Base-by-base conservation (phyloP, 164 flowering plant genomes). In the Vitis rupestris region DNA sequence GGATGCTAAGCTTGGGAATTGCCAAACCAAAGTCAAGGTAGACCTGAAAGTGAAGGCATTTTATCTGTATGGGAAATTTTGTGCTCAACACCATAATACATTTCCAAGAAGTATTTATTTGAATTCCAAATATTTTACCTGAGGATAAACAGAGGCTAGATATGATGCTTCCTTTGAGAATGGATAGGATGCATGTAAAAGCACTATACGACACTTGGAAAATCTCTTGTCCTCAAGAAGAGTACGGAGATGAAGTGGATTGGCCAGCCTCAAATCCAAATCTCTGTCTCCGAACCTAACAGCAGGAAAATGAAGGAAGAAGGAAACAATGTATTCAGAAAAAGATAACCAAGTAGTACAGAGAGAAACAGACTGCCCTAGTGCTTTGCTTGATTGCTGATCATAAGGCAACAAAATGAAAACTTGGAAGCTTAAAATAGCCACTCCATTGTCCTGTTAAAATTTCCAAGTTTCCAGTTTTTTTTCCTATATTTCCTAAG, bases 21-120 rank as follows among this genome's bases (percentile, higher is more conserved):
- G 97, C 99, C 82, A 95, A 76, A 8, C 99, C 98, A 79, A 93
- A 91, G 75, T 93, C 97, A 74, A 95, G 92, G 74, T 86, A 91
- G 30, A 95, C 90, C 99, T 93, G 81, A 61, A 73, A 59, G 60
- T 30, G 63, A 61, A 63, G 23, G 49, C 65, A 69, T 47, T 59
- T 64, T 48, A 17, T 27, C 31, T 47, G 27, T n/a, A 68, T 13
- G 29, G 54, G 19, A n/a, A 47, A 1, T 49, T 4, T 15, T 9
- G 10, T 61, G 23, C 50, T 53, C 13, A 53, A 12, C 51, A 44
- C 13, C 10, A 48, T 9, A 48, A 37, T 37, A 11, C n/a, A 27
- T 49, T n/a, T 3, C 8, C 8, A 48, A 6, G 16, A 47, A 48
- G 51, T 50, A 8, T 14, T 37, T 59, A n/a, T 2, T 6, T 68